Evolutionary conservation across 306 rosid species (phyloP), one percentile per base, ranked within the genome.

Genomic region (Trifolium dubium): DNA sequence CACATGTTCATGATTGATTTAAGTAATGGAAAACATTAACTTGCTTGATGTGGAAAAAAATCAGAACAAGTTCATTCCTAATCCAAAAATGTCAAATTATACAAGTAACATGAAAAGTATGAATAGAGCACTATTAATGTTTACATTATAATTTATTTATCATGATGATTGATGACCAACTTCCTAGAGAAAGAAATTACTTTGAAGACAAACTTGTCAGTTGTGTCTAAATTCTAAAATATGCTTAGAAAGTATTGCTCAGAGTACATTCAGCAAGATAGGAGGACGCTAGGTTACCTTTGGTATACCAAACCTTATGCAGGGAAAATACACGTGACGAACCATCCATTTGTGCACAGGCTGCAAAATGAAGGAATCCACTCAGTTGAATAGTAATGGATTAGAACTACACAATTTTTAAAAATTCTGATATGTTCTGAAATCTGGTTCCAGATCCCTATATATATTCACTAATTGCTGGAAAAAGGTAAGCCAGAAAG

Each of bases 291-390:
- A 29, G 30, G 64, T 71, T 85, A 94, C 98, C 98, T 87, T 94
- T 10, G 94, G 88, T 58, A 94, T 64, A 53, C 98, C 98, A 47
- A 69, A 51, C 28, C 89, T 80, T 64, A 94, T 13, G 86, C 98
- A 94, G 31, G 98, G 98, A 78, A 92, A 86, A 80, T 89, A 94
- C 75, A 94, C 58, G 73, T 94, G 98, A 41, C 98, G 98, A 82
- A 89, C 80, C 96, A 94, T 89, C 98, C 98, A 94, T 82, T 88
- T 94, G 71, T 94, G 97, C 82, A 94, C 97, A 75, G 98, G 98
- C 98, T 94, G 92, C 61, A 85, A 56, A 15, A 40, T 61, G 61
- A 79, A 18, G 19, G 50, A 78, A 82, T 40, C 53, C 53, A 73
- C 32, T 75, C 75, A 80, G 77, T 76, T 55, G 32, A 70, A 41